These are phyloP conservation scores for Solidago caesia DNA, from an alignment of 129 eudicot genomes.

Conservation along the genomic window DNA sequence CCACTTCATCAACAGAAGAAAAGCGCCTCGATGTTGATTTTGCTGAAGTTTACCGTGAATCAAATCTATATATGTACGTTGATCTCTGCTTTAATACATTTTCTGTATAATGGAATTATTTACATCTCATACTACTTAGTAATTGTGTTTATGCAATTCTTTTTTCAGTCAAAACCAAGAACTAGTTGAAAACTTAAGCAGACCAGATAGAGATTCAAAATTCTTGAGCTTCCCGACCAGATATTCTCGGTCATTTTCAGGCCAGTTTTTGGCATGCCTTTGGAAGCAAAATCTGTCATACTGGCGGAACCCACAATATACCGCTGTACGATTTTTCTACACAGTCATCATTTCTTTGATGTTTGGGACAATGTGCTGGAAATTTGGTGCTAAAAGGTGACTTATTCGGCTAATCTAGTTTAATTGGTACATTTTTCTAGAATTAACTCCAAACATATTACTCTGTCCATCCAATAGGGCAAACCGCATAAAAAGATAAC, in stretches of 20 bases:
- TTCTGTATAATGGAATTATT: neutral
- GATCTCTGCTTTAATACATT: slow-evolving; percentile 1
- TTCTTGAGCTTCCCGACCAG: slow-evolving; percentile 63
- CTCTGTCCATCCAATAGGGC: too few species aligned
- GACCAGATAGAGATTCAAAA: slow-evolving; percentile 53
- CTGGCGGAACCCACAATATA: slow-evolving; percentile 97
- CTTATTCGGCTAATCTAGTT: slow-evolving; percentile 1
- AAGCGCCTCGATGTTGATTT: slow-evolving; percentile 56
- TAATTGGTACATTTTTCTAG: neutral
- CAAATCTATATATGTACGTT: slow-evolving; percentile 52
- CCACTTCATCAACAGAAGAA: slow-evolving; percentile 67
- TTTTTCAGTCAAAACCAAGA: slow-evolving; percentile 64
- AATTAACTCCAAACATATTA: neutral
- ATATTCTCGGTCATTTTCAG: slow-evolving; percentile 59
- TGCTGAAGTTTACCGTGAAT: slow-evolving; percentile 48
- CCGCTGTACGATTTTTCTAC: slow-evolving; percentile 94
- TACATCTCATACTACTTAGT: neutral
- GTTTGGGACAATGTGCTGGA: slow-evolving; percentile 98
- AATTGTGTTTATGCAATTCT: neutral
- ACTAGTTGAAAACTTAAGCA: slow-evolving; percentile 60
- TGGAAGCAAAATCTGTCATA: slow-evolving; percentile 87
- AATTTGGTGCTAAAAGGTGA: slow-evolving; percentile 85
- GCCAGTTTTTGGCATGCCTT: slow-evolving; percentile 79
- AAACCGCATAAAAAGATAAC: too few species aligned
- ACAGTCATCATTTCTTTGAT: slow-evolving; percentile 81